phyloP scores from a whole-genome alignment of 306 rosid genomes.

The Castanospermum australe region DNA sequence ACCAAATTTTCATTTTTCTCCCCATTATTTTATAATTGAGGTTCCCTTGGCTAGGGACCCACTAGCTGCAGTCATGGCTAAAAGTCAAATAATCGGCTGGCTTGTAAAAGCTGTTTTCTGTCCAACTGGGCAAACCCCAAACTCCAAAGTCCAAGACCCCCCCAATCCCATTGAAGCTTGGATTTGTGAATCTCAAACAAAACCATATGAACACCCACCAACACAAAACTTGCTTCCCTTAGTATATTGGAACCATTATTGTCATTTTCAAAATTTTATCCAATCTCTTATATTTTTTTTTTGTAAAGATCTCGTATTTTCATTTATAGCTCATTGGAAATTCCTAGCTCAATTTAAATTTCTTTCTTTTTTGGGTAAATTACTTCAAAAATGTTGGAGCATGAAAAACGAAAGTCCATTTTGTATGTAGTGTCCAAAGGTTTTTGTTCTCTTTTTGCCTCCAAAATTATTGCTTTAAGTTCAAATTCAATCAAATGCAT shows the following conservation, averaged over 20 bases:
- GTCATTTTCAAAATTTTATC: not conserved
- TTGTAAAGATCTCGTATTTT: not conserved
- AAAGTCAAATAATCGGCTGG: conserved; percentile 70
- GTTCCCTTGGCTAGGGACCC: conserved; percentile 46
- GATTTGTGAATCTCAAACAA: not conserved
- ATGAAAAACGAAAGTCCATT: not conserved
- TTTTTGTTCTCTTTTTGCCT: not conserved
- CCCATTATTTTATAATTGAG: conserved; percentile 7
- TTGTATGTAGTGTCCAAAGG: not conserved
- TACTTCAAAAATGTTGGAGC: not conserved
- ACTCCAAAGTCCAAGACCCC: not conserved
- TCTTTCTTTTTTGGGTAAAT: not conserved
- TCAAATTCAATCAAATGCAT: conserved; percentile 8
- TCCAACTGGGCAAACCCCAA: conserved; percentile 37
- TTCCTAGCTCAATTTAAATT: not conserved
- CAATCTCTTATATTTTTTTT: too few species aligned
- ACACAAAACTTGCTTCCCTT: not conserved
- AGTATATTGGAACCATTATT: not conserved
- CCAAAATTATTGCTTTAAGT: conserved; percentile 12
- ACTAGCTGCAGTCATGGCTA: conserved; percentile 29
- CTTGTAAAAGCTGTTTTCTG: conserved; percentile 67
- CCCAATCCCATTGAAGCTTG: not conserved
- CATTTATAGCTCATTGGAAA: not conserved
- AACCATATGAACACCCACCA: not conserved
- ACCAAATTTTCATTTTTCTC: not conserved